Evolutionary conservation across 2,329 filamentous ascomycete species (phyloP).

Genomic region (Aspergillus vadensis): DNA sequence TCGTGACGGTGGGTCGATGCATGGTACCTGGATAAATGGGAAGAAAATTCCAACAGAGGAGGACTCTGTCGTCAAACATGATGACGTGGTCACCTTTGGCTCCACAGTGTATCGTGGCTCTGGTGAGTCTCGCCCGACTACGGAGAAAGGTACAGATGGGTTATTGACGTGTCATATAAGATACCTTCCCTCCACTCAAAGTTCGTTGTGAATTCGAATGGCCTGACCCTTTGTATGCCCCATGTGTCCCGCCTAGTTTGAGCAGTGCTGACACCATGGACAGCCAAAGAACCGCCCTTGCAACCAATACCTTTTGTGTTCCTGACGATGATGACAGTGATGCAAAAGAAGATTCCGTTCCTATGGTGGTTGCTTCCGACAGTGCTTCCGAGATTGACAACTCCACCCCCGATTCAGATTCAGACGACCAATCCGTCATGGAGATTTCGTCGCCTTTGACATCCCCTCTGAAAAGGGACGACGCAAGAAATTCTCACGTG

Average conservation of each 20-base stretch:
- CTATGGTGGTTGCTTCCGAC: conserved; percentile 7
- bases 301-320: conserved; percentile 44
- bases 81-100: conserved; percentile 49
- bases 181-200: conserved; percentile 37
- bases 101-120: conserved; percentile 52
- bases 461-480: conserved; percentile 23
- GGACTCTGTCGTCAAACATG: conserved; percentile 42
- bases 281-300: conserved; percentile 8
- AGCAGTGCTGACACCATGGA: conserved; percentile 13
- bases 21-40: conserved; percentile 61
- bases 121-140: conserved; percentile 34
- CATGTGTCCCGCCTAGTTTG: background rate
- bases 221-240: conserved; percentile 25
- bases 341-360: conserved; percentile 22
- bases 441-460: conserved; percentile 28
- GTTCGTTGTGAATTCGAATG: conserved; percentile 35
- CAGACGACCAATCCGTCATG: conserved; percentile 22
- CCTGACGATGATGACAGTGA: conserved; percentile 43
- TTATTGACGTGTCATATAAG: conserved; percentile 27
- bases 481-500: background rate
- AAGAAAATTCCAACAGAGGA: conserved; percentile 41
- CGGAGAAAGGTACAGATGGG: background rate
- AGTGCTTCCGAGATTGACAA: conserved; percentile 14
- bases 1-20: conserved; percentile 61
- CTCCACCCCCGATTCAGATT: conserved; percentile 19